Base-by-base conservation (phyloP, 306 rosid species). In the Fragaria vesca region DNA sequence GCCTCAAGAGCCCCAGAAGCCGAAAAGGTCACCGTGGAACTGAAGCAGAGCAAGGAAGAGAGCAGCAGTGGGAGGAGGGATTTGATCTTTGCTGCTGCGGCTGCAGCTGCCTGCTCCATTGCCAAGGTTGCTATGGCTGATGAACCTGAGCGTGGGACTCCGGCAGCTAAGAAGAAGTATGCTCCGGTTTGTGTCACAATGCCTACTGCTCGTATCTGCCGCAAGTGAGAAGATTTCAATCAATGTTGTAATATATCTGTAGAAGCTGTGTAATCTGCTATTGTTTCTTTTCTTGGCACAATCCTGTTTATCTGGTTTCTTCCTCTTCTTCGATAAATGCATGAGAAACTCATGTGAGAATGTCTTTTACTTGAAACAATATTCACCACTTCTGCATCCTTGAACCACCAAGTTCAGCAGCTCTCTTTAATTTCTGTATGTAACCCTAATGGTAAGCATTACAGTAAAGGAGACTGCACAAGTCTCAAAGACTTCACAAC, bases 201-300 rank as follows among this genome's bases (percentile, higher is more conserved):
- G 89, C 94, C 91, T 15, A 88, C 94, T 66, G 94, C 94, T 47
- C 86, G 90, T 66, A 77, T 88, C 72, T 87, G 94, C 81, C 91
- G 66, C 86, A 84, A 87, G 61, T 87, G 89, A 83, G 77, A 28
- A 18, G 45, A 8, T 66, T 65, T 60, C 75, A 0, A 17, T 58
- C 66, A 52, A 32, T 73, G 74, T 20, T 57, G 74, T 72, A 65
- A 70, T 81, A 66, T 76, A 81, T 72, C 50, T 17, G 71, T 82
- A 77, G 20, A 82, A 82, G 68, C 28, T 70, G 71, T 80, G 11
- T 79, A 45, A 61, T 26, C 28, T 69, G 38, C 28, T 51, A 54
- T 57, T 58, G 46, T 26, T 28, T 28, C 63, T 42, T 43, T 28
- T 62, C 58, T 30, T 46, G 71, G 76, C 28, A 70, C 54, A 50